These are phyloP conservation scores for Boletus reticulatus DNA, from an alignment of 768 basidiomycete genomes.

Conservation along the genomic window DNA sequence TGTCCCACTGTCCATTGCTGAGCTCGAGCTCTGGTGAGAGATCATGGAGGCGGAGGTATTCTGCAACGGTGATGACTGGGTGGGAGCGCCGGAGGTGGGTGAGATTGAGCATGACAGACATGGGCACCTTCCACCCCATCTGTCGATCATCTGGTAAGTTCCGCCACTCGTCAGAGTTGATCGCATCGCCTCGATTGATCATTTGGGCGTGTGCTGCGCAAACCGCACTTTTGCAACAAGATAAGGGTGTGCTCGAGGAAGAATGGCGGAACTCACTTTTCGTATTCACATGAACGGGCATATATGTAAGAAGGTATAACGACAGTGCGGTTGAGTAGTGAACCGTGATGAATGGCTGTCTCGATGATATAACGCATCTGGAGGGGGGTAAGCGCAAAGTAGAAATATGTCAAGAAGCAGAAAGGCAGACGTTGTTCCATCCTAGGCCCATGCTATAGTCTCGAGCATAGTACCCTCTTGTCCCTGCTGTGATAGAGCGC, in stretches of 20 bases:
- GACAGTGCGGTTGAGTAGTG: constrained; percentile 41
- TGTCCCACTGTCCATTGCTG: constrained; percentile 39
- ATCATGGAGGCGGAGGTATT: constrained; percentile 42
- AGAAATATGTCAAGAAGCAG: background rate
- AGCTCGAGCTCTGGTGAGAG: constrained; percentile 34
- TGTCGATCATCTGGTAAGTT: constrained; percentile 35
- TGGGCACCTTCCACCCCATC: constrained; percentile 36
- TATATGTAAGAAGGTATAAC: constrained; percentile 46
- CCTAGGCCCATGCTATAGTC: constrained; percentile 45
- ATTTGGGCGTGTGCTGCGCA: constrained; percentile 42
- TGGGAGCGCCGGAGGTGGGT: constrained; percentile 37
- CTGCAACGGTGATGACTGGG: constrained; percentile 40
- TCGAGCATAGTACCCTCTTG: constrained; percentile 43
- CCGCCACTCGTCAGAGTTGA: constrained; percentile 42
- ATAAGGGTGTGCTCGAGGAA: background rate
- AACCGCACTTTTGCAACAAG: constrained; percentile 21
- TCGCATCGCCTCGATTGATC: constrained; percentile 44
- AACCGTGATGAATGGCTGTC: constrained; percentile 42
- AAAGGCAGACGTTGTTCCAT: constrained; percentile 44
- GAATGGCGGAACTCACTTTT: constrained; percentile 14
- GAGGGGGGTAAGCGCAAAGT: background rate
- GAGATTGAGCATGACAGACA: constrained; percentile 42
- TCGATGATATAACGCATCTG: constrained; percentile 51
- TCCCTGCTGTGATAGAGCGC: constrained; percentile 32
- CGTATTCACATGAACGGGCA: constrained; percentile 42